phyloP scores from a whole-genome alignment of 352 stramenopile genomes.

The Phytophthora nicotianae region DNA sequence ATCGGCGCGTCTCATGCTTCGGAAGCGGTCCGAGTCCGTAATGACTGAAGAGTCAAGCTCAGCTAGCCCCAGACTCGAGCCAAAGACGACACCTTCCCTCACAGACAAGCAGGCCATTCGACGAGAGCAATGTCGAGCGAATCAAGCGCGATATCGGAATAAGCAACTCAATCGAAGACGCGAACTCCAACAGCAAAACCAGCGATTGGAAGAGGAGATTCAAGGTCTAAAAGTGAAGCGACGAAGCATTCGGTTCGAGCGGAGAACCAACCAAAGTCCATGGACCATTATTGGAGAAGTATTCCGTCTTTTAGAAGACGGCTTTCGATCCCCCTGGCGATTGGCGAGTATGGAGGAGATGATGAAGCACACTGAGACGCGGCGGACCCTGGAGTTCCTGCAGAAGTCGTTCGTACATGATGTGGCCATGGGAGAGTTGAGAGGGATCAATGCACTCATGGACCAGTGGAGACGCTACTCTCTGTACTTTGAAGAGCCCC shows the following conservation, averaged over 20 bases:
- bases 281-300: slow-evolving; percentile 27
- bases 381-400: slow-evolving; percentile 5
- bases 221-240: slow-evolving; percentile 11
- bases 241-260: slow-evolving; percentile 6
- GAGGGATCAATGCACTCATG: slow-evolving; percentile 18
- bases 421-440: slow-evolving; percentile 16
- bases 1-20: slow-evolving; percentile 13
- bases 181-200: slow-evolving; percentile 9
- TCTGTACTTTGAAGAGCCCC: slow-evolving; percentile 19
- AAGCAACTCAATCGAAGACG: slow-evolving; percentile 19
- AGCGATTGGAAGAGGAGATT: slow-evolving; percentile 24
- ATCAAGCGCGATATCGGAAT: slow-evolving; percentile 30
- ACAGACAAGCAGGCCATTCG: slow-evolving; percentile 21
- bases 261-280: slow-evolving; percentile 17
- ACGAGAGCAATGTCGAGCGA: slow-evolving; percentile 25
- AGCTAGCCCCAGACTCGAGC: slow-evolving; percentile 10
- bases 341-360: slow-evolving; percentile 14
- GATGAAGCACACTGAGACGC: slow-evolving; percentile 14
- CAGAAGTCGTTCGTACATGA: slow-evolving; percentile 15
- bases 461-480: slow-evolving; percentile 30
- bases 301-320: slow-evolving; percentile 19
- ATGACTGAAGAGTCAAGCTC: slow-evolving; percentile 15
- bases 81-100: slow-evolving; percentile 8
- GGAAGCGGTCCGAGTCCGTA: slow-evolving; percentile 8
- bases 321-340: slow-evolving; percentile 20